A percentile compares a stretch with the other conserved stretches of the same genome.
Evolutionary conservation across 768 basidiomycete genomes (phyloP).

Genomic region (Hygrocybe punicea): DNA sequence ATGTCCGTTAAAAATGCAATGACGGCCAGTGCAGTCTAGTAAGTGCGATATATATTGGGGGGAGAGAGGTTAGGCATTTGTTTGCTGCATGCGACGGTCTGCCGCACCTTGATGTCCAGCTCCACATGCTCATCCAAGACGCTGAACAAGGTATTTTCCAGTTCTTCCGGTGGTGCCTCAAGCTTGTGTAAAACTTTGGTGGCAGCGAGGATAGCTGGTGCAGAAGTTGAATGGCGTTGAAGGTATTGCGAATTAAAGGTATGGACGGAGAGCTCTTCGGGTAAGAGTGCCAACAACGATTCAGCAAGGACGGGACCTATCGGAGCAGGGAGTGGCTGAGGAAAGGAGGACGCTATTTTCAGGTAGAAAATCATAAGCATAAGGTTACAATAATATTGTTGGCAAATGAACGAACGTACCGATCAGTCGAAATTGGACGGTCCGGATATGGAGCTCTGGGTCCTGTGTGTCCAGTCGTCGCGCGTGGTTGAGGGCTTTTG

Average conservation of each 20-base stretch:
- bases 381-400: slow-evolving; percentile 5
- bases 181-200: slow-evolving; percentile 56
- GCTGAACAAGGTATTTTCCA: slow-evolving; percentile 57
- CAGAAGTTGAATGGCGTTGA: slow-evolving; percentile 53
- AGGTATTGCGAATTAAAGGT: slow-evolving; percentile 74
- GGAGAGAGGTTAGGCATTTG: too few relatives aligned
- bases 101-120: slow-evolving; percentile 47
- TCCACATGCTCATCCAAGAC: slow-evolving; percentile 39
- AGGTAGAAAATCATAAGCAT: too few relatives aligned
- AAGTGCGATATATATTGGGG: not conserved
- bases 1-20: slow-evolving; percentile 48
- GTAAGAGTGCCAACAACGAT: slow-evolving; percentile 49
- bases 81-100: not conserved
- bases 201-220: slow-evolving; percentile 55
- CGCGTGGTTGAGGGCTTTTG: slow-evolving; percentile 61
- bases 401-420: slow-evolving; percentile 37
- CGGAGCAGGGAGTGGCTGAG: slow-evolving; percentile 43
- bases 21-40: slow-evolving; percentile 51
- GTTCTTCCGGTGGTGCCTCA: slow-evolving; percentile 50
- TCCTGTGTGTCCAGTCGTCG: slow-evolving; percentile 49
- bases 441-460: slow-evolving; percentile 68
- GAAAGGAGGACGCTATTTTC: slow-evolving; percentile 45
- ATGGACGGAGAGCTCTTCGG: slow-evolving; percentile 55
- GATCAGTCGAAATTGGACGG: slow-evolving; percentile 58
- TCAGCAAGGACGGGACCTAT: slow-evolving; percentile 51